Evolutionary conservation across 2,329 filamentous ascomycete genomes (phyloP), one percentile per base, ranked within the genome.

Genomic region (Calonectria pteridis): DNA sequence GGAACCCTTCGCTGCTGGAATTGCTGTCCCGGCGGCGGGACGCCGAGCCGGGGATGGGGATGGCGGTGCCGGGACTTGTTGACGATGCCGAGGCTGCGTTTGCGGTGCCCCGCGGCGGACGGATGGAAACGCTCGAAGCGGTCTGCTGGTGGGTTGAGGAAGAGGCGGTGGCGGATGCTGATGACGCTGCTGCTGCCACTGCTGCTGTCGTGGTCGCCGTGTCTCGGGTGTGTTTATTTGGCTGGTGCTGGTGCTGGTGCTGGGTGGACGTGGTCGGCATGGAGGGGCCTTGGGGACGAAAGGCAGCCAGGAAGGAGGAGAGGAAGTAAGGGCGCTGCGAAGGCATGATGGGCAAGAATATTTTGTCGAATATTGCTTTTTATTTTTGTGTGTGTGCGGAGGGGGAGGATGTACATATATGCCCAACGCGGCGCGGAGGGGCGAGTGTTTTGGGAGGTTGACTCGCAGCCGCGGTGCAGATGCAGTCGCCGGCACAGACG

Each of bases 1-100:
- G 87, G 83, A 95, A 95, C 2, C 94, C 94, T 80, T 95, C 94
- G 67, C 89, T 92, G 75, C 91, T 93, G 83, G 92, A 94, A 78
- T 95, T 94, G 77, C 93, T 95, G 31, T 93, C 94, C 70, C 94
- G 88, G 70, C 93, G 87, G 18, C 88, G 85, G 35, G 83, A 80
- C 13, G 79, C 77, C 18, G 67, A 58, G 13, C 80, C 80, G 10
- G 83, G 86, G 46, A 86, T 87, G 43, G 87, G 87, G 23, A 89
- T 87, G 67, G 83, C 79, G 23, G 80, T 74, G 33, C 79, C 79
- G 35, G 73, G 76, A 37, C 50, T 73, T 6, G 78, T 68, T 0
- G 40, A 69, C 0, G 77, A 69, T 6, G 76, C 75, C 3, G 75
- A 20, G 69, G 67, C 20, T 74, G 67, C 59, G 68, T 72, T 65